Evolutionary conservation across 2,329 filamentous ascomycete species (phyloP).

Genomic region (Exophiala aquamarina): DNA sequence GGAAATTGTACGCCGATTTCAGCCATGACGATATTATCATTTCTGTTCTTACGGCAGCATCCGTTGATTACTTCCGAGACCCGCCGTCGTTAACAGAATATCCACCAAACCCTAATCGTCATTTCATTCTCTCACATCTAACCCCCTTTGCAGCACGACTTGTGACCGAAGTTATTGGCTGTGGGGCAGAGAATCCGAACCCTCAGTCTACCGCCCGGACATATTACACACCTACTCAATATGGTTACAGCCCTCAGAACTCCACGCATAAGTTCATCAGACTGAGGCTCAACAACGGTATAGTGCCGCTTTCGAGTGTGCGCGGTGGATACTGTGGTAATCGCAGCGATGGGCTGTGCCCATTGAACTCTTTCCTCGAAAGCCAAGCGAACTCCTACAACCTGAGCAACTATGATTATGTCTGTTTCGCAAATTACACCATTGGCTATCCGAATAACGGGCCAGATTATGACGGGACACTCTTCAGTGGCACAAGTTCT

Average conservation of each 20-base stretch:
- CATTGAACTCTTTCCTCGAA: constrained; percentile 41
- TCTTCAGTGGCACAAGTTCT: constrained; percentile 19
- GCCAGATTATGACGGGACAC: constrained; percentile 46
- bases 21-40: constrained; percentile 55
- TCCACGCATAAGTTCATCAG: constrained; percentile 50
- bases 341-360: constrained; percentile 48
- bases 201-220: constrained; percentile 35
- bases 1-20: constrained; percentile 55
- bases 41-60: constrained; percentile 52
- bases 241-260: constrained; percentile 46
- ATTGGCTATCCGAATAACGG: constrained; percentile 38
- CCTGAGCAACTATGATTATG: constrained; percentile 48
- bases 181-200: constrained; percentile 40
- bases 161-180: constrained; percentile 58
- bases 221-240: constrained; percentile 44
- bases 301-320: constrained; percentile 49
- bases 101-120: constrained; percentile 36
- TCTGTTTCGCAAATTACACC: constrained; percentile 51
- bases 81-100: constrained; percentile 44
- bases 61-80: constrained; percentile 55
- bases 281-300: constrained; percentile 52
- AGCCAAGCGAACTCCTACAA: constrained; percentile 41
- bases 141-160: constrained; percentile 58
- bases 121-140: constrained; percentile 51
- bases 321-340: constrained; percentile 46